These are phyloP conservation scores for Penicillium sp. DNA, from an alignment of 2,329 filamentous ascomycete genomes.

Conservation along the genomic window DNA sequence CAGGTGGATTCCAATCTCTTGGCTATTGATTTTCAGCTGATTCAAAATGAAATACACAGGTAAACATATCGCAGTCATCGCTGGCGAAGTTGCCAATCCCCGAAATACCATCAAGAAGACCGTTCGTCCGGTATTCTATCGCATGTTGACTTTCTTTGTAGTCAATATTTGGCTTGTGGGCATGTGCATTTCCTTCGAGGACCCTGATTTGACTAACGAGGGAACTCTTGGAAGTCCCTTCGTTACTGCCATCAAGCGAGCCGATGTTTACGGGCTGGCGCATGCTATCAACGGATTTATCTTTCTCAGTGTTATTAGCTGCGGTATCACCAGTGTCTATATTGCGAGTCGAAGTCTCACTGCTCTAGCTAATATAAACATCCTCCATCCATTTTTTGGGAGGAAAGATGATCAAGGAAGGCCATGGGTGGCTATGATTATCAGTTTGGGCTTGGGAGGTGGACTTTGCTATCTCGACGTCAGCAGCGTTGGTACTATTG, in stretches of 20 bases:
- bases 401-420: constrained; percentile 26
- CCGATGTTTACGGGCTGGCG: constrained; percentile 31
- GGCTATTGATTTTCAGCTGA: too few species aligned
- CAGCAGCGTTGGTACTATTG: constrained; percentile 25
- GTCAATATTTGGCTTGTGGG: constrained; percentile 39
- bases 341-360: constrained; percentile 35
- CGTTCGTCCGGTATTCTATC: constrained; percentile 34
- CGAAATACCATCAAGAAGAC: constrained; percentile 32
- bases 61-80: constrained; percentile 36
- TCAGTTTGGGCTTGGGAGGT: constrained; percentile 31
- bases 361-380: constrained; percentile 30
- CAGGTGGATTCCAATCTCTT: too few species aligned
- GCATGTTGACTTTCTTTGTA: constrained; percentile 37
- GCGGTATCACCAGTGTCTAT: constrained; percentile 36
- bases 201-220: constrained; percentile 26
- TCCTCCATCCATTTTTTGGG: constrained; percentile 24
- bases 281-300: constrained; percentile 36
- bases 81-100: constrained; percentile 32
- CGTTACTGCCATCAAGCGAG: constrained; percentile 30
- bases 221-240: constrained; percentile 35
- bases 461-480: constrained; percentile 36
- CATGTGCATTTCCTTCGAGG: constrained; percentile 35
- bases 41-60: too few species aligned
- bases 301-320: constrained; percentile 36
- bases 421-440: constrained; percentile 30